Base-by-base conservation (phyloP, 108 stramenopile genomes). In the Nitzschia sp. region DNA sequence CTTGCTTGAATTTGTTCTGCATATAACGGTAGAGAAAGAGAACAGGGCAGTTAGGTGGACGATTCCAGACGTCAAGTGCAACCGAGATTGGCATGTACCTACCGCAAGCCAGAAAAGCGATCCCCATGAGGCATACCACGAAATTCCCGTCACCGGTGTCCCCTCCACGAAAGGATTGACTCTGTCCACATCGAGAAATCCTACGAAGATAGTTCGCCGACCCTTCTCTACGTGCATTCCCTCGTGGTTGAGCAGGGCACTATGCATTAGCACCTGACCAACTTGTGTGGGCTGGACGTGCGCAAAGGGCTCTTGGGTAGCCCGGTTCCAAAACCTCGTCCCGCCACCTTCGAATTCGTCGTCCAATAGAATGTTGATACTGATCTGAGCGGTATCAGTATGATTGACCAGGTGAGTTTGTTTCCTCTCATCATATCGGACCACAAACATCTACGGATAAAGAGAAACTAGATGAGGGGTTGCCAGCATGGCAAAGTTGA, bases 331-430 rank as follows among this genome's bases (percentile, higher is more conserved):
- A 53, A 80, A 85, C 3, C 82, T 69, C 8, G 89, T 87, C 1
- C 89, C 89, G 3, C 89, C 89, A 3, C 84, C 86, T 41, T 80
- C 76, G 52, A 90, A 90, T 33, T 79, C 84, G 54, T 85, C 84
- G 75, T 78, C 76, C 45, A 90, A 53, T 32, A 90, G 62, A 16
- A 85, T 64, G 63, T 82, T 85, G 32, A 90, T 82, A 31, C 72
- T 75, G 46, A 90, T 67, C 50, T 80, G 69, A 0, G 67, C 71
- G 53, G 46, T 52, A 68, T 90, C 86, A 0, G 85, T 87, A 54
- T 90, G 86, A 2, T 30, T 58, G 13, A 50, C 38, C 50, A 87
- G 56, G 15, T 55, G 32, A 0, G 69, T 46, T 46, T 80, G 80
- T 27, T 80, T 77, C 4, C 73, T 56, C 2, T 41, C 82, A 63